A percentile compares a stretch with the other conserved stretches of the same genome.
Evolutionary conservation across 2,329 filamentous ascomycete genomes (phyloP).

Genomic region (Stachybotrys chlorohalonatus): DNA sequence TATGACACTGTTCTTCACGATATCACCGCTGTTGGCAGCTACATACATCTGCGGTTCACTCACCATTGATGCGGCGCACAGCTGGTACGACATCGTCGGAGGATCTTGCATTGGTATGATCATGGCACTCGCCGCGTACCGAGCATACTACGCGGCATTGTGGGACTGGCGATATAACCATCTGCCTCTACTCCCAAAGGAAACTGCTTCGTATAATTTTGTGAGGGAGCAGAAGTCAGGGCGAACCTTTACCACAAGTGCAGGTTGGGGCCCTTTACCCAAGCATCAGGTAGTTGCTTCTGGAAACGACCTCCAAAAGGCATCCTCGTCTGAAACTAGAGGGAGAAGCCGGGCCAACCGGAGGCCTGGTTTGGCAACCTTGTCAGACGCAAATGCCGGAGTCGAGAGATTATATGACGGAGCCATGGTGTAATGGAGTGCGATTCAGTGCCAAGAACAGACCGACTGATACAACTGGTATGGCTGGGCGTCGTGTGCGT

Average conservation of each 20-base stretch:
- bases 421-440: no score
- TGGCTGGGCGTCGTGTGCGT: no score
- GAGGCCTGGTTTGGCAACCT: no score
- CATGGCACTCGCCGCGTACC: constrained; percentile 54
- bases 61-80: constrained; percentile 57
- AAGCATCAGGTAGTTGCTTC: no score
- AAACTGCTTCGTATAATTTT: no score
- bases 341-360: no score
- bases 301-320: no score
- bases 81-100: constrained; percentile 61
- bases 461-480: no score
- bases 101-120: constrained; percentile 54
- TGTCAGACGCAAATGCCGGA: no score
- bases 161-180: constrained; percentile 64
- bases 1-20: constrained; percentile 55
- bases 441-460: no score
- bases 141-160: constrained; percentile 57
- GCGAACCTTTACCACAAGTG: background rate
- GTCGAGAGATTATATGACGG: no score
- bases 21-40: constrained; percentile 51
- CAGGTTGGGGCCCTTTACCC: background rate
- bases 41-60: constrained; percentile 51
- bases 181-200: constrained; percentile 41
- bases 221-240: background rate
- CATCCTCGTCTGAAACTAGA: no score